A percentile compares a stretch with the other conserved stretches of the same genome.
These are phyloP conservation scores for Heritiera littoralis DNA, from an alignment of 345 rosid species.

Conservation along the genomic window DNA sequence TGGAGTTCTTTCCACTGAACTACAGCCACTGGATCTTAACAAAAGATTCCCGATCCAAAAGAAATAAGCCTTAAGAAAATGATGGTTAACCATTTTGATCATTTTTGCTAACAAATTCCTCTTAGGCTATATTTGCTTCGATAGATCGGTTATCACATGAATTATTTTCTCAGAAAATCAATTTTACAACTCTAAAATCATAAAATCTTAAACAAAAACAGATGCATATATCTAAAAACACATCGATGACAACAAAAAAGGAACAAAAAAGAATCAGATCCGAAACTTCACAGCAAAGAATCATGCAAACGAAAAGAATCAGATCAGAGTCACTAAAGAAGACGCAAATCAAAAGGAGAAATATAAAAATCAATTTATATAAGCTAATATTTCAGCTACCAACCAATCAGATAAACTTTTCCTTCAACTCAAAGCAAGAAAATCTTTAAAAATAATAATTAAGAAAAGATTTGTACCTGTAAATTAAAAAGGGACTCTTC, in stretches of 20 bases:
- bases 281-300: background rate
- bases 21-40: slow-evolving; percentile 24
- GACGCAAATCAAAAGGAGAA: background rate
- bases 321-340: background rate
- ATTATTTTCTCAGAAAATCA: background rate
- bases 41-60: background rate
- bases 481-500: background rate
- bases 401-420: background rate
- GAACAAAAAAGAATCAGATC: background rate
- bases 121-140: background rate
- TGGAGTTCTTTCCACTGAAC: slow-evolving; percentile 31
- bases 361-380: background rate
- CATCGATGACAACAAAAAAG: background rate
- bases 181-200: background rate
- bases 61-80: background rate
- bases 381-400: background rate
- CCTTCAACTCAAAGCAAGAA: background rate
- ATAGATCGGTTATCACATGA: background rate
- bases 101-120: background rate
- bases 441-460: background rate
- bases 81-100: background rate
- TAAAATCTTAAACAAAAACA: background rate
- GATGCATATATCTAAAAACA: background rate
- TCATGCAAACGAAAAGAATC: background rate
- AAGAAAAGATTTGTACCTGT: slow-evolving; percentile 7